Base-by-base conservation (phyloP, 208 protist species). In the Leishmania guyanensis region DNA sequence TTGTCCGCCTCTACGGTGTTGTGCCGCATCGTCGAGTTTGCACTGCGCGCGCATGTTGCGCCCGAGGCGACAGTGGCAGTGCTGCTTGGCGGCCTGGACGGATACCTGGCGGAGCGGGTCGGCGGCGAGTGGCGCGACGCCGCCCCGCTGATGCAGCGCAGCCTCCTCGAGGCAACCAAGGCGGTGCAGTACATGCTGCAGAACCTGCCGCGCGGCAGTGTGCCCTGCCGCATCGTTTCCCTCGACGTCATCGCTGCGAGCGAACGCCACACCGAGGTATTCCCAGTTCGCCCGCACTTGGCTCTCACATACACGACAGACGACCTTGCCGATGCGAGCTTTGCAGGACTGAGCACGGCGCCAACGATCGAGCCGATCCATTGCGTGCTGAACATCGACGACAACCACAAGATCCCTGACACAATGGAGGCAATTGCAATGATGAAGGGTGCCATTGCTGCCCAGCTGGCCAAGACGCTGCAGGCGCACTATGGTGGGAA, bases 371-470 rank as follows among this genome's bases (percentile, higher is more conserved):
- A 93, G 78, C 93, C 93, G 50, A 90, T 97, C 65, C 88, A 95
- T 83, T 90, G 86, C 72, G 93, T 97, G 17, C 83, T 97, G 48
- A 92, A 83, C 66, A 96, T 97, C 77, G 93, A 96, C 78, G 94
- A 97, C 79, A 91, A 89, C 83, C 84, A 85, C 72, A 92, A 92
- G 69, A 96, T 97, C 64, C 94, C 94, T 12, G 94, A 97, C 82
- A 94, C 91, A 33, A 73, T 90, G 51, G 92, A 97, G 76, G 94
- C 92, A 26, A 97, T 97, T 80, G 82, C 83, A 9, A 86, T 91
- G 78, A 96, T 96, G 87, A 96, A 96, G 81, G 93, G 92, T 66
- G 94, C 94, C 66, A 94, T 97, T 77, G 90, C 89, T 78, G 94
- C 92, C 17, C 94, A 97, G 83, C 86, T 97, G 64, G 86, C 94